Evolutionary conservation across 2,329 filamentous ascomycete species (phyloP), one percentile per base, ranked within the genome.

Genomic region (Sphaerostilbella broomeana): DNA sequence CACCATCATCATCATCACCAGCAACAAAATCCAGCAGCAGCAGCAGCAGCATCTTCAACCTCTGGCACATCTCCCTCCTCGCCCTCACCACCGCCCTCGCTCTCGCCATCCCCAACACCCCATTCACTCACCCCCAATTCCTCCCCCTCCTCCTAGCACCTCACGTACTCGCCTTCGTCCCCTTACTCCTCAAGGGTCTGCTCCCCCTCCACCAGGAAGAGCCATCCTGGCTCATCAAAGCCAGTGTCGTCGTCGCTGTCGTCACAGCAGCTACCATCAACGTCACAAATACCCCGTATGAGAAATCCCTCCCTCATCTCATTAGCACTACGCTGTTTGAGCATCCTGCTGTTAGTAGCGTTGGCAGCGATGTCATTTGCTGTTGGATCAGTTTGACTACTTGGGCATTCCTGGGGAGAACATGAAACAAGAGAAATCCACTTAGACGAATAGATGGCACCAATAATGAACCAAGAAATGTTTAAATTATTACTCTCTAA

Each of bases 321-420:
- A 27, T 50, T 6, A 2, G 37, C 1, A 13, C 6, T 1, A 47
- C 50, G 3, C 29, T 56, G 4, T 42, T 52, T 27, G 47, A 51
- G 28, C 52, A 55, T 24, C 53, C 53, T 1, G 51, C 50, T 4
- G 48, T 55, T 5, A 54, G 49, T 29, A 53, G 51, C 16, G 52
- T 54, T 13, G 47, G 52, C 0, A 55, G 50, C 48, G 53, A 54
- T 37, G 52, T 53, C 11, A 49, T 56, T 5, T 52, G 48, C 32
- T 57, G 51, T 28, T 56, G 50, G 53, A 17, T 46, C 2, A 53
- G 48, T 13, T 50, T 45, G 18, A 35, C 18, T 3, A 33, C 43
- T 7, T 54, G 52, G 52, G 35, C 22, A 12, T 7, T 24, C 12
- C 22, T 24, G 12, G 22, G 22, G n/a, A n/a, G n/a, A n/a, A n/a